These are phyloP conservation scores for Asterionellopsis glacialis DNA, from an alignment of 108 stramenopile species.

Conservation along the genomic window DNA sequence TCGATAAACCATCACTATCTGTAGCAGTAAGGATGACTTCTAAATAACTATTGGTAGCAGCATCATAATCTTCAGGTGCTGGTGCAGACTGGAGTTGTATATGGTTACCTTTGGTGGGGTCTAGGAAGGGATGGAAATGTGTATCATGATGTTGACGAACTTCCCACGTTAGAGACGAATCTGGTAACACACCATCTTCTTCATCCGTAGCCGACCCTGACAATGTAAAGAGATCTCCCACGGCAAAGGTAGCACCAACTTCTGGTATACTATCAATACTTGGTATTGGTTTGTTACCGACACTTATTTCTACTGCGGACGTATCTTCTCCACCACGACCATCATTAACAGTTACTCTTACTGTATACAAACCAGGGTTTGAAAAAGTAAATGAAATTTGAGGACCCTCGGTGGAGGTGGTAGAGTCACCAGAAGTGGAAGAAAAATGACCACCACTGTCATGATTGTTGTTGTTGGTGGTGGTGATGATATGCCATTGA, in stretches of 20 bases:
- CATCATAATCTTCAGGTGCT: conserved; percentile 26
- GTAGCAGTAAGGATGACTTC: conserved; percentile 25
- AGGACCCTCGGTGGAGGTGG: too few species aligned
- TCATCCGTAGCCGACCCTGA: conserved; percentile 11
- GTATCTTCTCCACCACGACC: conserved; percentile 3
- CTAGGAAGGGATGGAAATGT: conserved; percentile 29
- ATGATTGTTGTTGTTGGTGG: conserved; percentile 3
- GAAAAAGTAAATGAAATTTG: too few species aligned
- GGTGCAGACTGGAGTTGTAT: conserved; percentile 16
- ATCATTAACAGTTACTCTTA: conserved; percentile 16
- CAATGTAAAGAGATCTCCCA: conserved; percentile 19
- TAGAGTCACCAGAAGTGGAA: neutral
- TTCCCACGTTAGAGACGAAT: conserved; percentile 23
- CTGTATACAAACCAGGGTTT: conserved; percentile 4
- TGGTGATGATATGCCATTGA: conserved; percentile 21
- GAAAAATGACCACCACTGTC: too few species aligned
- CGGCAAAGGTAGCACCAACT: conserved; percentile 12
- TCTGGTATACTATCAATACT: conserved; percentile 9
- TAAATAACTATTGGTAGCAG: conserved; percentile 25
- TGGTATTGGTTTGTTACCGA: conserved; percentile 13
- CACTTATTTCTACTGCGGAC: conserved; percentile 1
- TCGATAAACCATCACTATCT: conserved; percentile 16
- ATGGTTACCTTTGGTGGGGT: conserved; percentile 14
- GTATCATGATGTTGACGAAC: conserved; percentile 19
- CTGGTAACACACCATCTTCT: conserved; percentile 7